Evolutionary conservation across 2,329 filamentous ascomycete species (phyloP).

Genomic region (Emydomyces testavorans): DNA sequence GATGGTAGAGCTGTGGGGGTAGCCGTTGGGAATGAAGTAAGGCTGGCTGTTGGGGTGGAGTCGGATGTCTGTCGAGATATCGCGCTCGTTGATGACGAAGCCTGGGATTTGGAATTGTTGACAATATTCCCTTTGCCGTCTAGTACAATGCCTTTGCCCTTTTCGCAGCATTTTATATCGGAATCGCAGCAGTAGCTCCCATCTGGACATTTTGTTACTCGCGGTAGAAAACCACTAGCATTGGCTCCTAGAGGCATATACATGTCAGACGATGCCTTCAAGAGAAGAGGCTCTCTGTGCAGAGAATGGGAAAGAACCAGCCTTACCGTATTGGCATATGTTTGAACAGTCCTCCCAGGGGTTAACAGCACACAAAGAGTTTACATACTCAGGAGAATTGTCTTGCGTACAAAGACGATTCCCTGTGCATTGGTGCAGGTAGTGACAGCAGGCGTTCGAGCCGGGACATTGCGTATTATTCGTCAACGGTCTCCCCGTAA

Average conservation of each 20-base stretch:
- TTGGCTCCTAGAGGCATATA: background rate
- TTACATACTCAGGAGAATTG: constrained; percentile 9
- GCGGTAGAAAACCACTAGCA: background rate
- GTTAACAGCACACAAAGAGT: constrained; percentile 11
- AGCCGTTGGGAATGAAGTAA: constrained; percentile 3
- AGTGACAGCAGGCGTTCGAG: constrained; percentile 13
- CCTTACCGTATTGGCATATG: constrained; percentile 13
- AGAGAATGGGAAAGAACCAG: background rate
- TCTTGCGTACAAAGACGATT: constrained; percentile 13
- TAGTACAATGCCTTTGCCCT: background rate
- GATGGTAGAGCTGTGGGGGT: background rate
- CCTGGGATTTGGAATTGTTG: background rate
- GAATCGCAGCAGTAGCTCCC: constrained; percentile 12
- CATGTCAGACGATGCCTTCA: background rate
- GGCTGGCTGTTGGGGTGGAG: background rate
- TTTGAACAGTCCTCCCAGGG: constrained; percentile 13
- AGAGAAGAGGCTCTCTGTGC: background rate
- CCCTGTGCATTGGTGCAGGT: constrained; percentile 11
- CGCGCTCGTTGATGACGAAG: background rate
- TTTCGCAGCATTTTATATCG: constrained; percentile 7
- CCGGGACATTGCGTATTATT: constrained; percentile 14
- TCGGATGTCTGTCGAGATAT: background rate
- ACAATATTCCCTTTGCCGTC: constrained; percentile 10
- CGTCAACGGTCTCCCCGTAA: constrained; percentile 11
- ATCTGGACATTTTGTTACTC: constrained; percentile 8